phyloP scores from a whole-genome alignment of 352 stramenopile genomes.

The Aphanomyces stellatus region DNA sequence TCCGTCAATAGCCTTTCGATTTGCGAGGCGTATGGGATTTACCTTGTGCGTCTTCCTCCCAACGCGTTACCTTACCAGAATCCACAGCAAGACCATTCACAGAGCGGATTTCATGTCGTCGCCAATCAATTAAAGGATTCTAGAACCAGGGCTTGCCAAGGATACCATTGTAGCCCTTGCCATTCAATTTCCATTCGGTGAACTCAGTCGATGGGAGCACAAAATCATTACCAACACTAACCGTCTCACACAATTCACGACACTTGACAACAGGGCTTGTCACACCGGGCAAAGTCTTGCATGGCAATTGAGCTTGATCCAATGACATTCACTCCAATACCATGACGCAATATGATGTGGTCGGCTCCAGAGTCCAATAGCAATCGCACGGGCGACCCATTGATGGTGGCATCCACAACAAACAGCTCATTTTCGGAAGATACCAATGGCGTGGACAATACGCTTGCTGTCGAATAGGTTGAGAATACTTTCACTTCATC shows the following conservation, averaged over 20 bases:
- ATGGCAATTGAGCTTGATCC: not conserved
- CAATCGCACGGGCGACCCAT: not conserved
- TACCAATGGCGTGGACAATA: not conserved
- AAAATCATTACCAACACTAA: not conserved
- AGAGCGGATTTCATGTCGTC: not conserved
- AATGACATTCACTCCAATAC: not conserved
- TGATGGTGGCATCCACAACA: not conserved
- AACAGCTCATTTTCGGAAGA: not conserved
- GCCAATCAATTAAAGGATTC: conserved; percentile 18
- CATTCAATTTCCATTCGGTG: not conserved
- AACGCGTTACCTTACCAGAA: no score
- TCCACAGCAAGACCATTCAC: no score
- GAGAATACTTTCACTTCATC: not conserved
- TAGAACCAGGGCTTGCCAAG: conserved; percentile 18
- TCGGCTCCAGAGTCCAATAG: not conserved
- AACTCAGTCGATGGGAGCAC: not conserved
- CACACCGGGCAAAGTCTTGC: not conserved
- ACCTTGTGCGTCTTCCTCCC: not conserved
- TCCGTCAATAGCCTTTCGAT: not conserved
- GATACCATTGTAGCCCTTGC: conserved; percentile 3
- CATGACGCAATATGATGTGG: not conserved
- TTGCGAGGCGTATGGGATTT: not conserved
- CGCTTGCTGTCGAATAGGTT: not conserved
- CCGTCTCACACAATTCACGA: not conserved
- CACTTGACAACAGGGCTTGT: not conserved